These are phyloP conservation scores for Stephanodiscus minutulus DNA, from an alignment of 108 stramenopile species.

Conservation along the genomic window DNA sequence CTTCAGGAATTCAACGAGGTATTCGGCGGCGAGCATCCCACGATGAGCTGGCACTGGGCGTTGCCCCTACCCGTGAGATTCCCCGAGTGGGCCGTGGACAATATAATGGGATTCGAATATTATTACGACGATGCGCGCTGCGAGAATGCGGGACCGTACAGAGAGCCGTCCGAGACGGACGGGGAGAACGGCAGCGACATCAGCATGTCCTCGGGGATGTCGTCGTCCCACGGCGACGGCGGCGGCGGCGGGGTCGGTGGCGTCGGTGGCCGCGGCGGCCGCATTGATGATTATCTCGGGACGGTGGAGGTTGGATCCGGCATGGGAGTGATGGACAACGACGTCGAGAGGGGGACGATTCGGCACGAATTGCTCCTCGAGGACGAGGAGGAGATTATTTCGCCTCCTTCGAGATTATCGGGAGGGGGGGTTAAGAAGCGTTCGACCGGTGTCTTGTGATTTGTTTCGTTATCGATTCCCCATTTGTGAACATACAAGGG, in stretches of 20 bases:
- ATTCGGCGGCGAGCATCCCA: slow-evolving; percentile 82
- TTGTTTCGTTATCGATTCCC: no score
- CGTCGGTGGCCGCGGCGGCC: no score
- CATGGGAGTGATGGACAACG: not conserved
- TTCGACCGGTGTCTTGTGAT: not conserved
- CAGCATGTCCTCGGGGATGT: slow-evolving; percentile 1
- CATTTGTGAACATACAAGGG: no score
- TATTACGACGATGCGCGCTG: slow-evolving; percentile 48
- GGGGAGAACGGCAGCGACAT: not conserved
- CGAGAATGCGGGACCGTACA: slow-evolving; percentile 59
- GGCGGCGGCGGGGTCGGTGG: not conserved
- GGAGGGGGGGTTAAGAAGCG: not conserved
- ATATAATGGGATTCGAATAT: slow-evolving; percentile 58
- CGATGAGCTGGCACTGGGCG: slow-evolving; percentile 79
- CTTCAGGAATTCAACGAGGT: slow-evolving; percentile 87
- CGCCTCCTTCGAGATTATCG: not conserved
- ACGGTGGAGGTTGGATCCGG: not conserved
- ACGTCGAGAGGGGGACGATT: not conserved
- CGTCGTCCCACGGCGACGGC: not conserved
- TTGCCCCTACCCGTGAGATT: slow-evolving; percentile 66
- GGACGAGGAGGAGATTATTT: not conserved
- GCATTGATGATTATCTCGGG: not conserved
- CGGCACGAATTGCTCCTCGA: not conserved
- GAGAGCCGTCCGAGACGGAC: slow-evolving; percentile 47
- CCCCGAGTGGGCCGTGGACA: slow-evolving; percentile 73